These are phyloP conservation scores for Acacia crassicarpa DNA, from an alignment of 306 rosid species.

Conservation along the genomic window DNA sequence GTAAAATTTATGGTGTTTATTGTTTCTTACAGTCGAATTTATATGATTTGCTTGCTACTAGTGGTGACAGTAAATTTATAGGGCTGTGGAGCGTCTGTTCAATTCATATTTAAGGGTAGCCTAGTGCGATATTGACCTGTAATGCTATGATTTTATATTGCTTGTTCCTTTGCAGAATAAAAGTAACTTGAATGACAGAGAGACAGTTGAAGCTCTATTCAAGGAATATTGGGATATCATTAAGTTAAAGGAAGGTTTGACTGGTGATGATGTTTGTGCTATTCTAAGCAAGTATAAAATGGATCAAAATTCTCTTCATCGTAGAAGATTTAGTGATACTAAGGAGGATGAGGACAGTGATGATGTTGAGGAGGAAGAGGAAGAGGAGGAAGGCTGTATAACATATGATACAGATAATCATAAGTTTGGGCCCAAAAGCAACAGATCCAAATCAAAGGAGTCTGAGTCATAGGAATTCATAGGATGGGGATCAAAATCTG, in stretches of 20 bases:
- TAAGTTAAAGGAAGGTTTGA: constrained; percentile 57
- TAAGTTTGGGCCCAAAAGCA: constrained; percentile 23
- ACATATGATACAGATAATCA: background rate
- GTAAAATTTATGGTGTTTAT: background rate
- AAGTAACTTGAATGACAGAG: constrained; percentile 51
- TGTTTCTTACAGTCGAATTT: background rate
- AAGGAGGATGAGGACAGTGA: constrained; percentile 18
- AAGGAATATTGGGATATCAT: constrained; percentile 78
- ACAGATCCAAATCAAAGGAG: background rate
- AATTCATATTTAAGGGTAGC: constrained; percentile 8
- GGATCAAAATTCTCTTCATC: constrained; percentile 10
- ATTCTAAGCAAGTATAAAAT: constrained; percentile 27
- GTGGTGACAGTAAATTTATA: constrained; percentile 15
- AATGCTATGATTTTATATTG: background rate
- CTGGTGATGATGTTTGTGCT: constrained; percentile 29
- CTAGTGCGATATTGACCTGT: background rate
- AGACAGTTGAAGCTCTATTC: constrained; percentile 68
- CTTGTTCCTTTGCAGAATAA: constrained; percentile 46
- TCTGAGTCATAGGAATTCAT: constrained; percentile 25
- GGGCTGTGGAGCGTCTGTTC: background rate
- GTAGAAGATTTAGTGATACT: background rate
- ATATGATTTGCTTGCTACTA: background rate
- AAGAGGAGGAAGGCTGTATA: background rate
- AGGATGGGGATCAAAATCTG: constrained; percentile 74
- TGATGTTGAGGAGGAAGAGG: background rate